Percentiles rank a stretch among this genome's conserved stretches.
phyloP scores from a whole-genome alignment of 495 filamentous ascomycete genomes.

The Parathielavia hyrcaniae region DNA sequence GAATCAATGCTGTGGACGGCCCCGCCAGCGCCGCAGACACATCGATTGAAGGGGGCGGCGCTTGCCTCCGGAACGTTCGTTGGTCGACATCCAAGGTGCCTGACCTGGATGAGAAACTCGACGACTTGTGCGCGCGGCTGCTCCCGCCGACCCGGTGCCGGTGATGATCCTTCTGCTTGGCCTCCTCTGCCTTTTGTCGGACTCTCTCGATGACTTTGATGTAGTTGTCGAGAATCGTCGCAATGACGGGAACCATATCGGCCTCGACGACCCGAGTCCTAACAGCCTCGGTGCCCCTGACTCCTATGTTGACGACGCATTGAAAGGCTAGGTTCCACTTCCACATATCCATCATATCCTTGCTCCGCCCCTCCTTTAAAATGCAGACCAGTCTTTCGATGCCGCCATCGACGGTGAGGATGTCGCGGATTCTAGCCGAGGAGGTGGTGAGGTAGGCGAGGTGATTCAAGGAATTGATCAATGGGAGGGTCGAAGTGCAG shows the following conservation, averaged over 20 bases:
- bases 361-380: conserved; percentile 89
- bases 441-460: conserved; percentile 97
- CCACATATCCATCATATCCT: conserved; percentile 99
- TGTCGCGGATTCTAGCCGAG: conserved; percentile 95
- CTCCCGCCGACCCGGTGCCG: conserved; percentile 41
- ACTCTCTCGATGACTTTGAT: conserved; percentile 90
- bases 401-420: conserved; percentile 95
- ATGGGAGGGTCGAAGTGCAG: conserved; percentile 91
- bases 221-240: conserved; percentile 98
- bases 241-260: conserved; percentile 98
- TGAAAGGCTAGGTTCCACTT: conserved; percentile 99
- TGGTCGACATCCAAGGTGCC: conserved; percentile 40
- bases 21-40: conserved; percentile 43
- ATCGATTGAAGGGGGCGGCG: conserved; percentile 43
- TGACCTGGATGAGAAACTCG: conserved; percentile 47
- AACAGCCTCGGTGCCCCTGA: conserved; percentile 88
- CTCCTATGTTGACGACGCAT: conserved; percentile 97
- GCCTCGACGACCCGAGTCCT: conserved; percentile 94
- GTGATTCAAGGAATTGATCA: conserved; percentile 98
- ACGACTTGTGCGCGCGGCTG: conserved; percentile 42
- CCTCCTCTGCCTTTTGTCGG: conserved; percentile 72
- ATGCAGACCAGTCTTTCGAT: conserved; percentile 95
- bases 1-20: conserved; percentile 38
- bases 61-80: conserved; percentile 42
- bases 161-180: conserved; percentile 47